These are phyloP conservation scores for Cytospora chrysosperma DNA, from an alignment of 2,329 filamentous ascomycete species.

Conservation along the genomic window DNA sequence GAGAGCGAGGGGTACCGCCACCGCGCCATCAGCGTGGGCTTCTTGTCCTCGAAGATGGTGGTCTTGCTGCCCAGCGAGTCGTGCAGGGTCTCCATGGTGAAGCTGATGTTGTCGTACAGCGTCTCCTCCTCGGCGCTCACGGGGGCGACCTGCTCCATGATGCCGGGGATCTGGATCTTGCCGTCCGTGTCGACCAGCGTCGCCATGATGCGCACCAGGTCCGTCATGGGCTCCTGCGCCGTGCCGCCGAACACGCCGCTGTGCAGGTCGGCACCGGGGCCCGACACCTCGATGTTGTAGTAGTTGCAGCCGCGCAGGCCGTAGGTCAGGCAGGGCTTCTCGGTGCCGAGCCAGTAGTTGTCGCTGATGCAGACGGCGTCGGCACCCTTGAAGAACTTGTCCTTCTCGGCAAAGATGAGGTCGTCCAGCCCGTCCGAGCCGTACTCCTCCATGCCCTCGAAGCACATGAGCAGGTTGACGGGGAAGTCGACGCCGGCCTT, in stretches of 20 bases:
- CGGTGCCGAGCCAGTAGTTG: conserved; percentile 99
- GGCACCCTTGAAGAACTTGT: conserved; percentile 91
- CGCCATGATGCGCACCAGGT: conserved; percentile 78
- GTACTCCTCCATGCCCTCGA: conserved; percentile 99
- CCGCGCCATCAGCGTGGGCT: conserved; percentile 88
- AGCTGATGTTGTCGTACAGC: conserved; percentile 87
- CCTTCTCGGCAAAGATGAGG: conserved; percentile 85
- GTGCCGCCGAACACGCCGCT: conserved; percentile 96
- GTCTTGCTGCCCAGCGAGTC: conserved; percentile 89
- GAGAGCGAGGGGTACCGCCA: conserved; percentile 96
- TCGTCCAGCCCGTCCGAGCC: conserved; percentile 95
- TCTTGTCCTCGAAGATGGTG: conserved; percentile 83
- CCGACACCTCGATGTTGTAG: conserved; percentile 88
- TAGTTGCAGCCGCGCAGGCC: conserved; percentile 97
- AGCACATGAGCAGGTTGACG: conserved; percentile 98
- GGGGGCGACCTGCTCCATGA: conserved; percentile 89
- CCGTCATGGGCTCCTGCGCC: conserved; percentile 97
- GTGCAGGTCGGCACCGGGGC: conserved; percentile 91
- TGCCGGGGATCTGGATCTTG: conserved; percentile 91
- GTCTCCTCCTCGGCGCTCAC: conserved; percentile 81
- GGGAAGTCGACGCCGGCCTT: conserved; percentile 93
- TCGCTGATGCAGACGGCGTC: conserved; percentile 98
- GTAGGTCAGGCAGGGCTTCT: conserved; percentile 97
- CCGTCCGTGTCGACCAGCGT: conserved; percentile 86
- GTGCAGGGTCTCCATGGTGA: conserved; percentile 94